Base-by-base conservation (phyloP, 495 filamentous ascomycete genomes). In the Hyaloscypha finlandica region DNA sequence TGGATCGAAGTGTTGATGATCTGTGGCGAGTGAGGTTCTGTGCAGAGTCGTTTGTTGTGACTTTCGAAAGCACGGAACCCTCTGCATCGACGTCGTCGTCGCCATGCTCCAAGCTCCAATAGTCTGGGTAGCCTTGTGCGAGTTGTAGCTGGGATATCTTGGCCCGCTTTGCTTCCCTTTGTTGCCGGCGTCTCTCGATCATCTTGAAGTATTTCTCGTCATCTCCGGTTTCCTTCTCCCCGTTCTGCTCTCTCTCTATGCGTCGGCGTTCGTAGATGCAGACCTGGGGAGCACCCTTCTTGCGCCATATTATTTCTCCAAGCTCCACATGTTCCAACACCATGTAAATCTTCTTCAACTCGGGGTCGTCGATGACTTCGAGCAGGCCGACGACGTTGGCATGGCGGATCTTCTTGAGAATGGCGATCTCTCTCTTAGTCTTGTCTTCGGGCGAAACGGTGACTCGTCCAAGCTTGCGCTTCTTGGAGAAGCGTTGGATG, bases 361-460 rank as follows among this genome's bases (percentile, higher is more conserved):
- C 90, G 1, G 94, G 93, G 75, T 99, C 95, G 73, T 99, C 95
- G 72, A 99, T 98, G 72, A 99, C 93, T 77, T 99, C 95, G 31
- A 97, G 84, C 59, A 99, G 81, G 72, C 90, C 93, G 66, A 98
- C 96, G 51, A 99, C 91, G 69, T 98, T 96, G 19, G 92, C 89
- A 78, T 99, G 95, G 16, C 93, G 89, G 54, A 94, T 95, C 81
- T 98, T 98, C 77, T 99, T 99, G 67, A 99, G 80, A 63, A 99
- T 97, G 68, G 95, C 95, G 67, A 99, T 94, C 80, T 99, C 95
- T 74, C 89, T 89, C 80, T 96, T 97, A 65, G 96, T 94, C 80
- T 97, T 97, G 74, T 96, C 92, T 73, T 94, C 92, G 25, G 92
- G 89, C 32, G 80, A 81, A 58, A 82, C 82, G 4, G 81, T 84